Evolutionary conservation across 2,329 filamentous ascomycete species (phyloP), one percentile per base, ranked within the genome.

Genomic region (Microsporum canis): DNA sequence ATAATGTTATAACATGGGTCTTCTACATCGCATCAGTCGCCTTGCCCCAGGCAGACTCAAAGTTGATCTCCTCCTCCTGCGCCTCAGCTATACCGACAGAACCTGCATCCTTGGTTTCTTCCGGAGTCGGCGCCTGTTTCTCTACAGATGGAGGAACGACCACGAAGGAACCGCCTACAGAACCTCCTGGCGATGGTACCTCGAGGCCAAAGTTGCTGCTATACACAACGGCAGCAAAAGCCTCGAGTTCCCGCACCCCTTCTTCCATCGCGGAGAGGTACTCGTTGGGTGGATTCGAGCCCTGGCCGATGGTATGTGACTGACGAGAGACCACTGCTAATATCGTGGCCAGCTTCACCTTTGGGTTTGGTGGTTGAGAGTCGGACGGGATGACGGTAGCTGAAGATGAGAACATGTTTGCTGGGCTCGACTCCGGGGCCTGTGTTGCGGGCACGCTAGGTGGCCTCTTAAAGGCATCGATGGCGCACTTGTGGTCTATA

Each of bases 281-380:
- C 55, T 78, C 71, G 62, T 79, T 79, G 1, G 75, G 75, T 12
- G 75, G 70, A 41, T 72, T 72, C 3, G 71, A 68, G 67, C 89
- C 89, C 68, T 87, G 86, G 59, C 91, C 92, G 66, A 99, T 95
- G 60, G 80, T 82, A 73, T 96, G 91, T 3, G 92, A 92, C 77
- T 99, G 91, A 66, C 90, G 84, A 43, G 91, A 94, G 68, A 97
- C 83, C 4, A 95, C 87, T 2, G 92, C 95, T 39, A 99, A 79
- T 59, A 95, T 87, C 73, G 89, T 95, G 55, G 94, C 94, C 45
- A 99, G 82, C 75, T 91, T 92, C 43, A 87, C 80, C 67, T 81
- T 83, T 58, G 63, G 45, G 14, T 41, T 29, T 14, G 61, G 39
- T n/a, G 33, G 58, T 60, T 14, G 10, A 12, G 5, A 5, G 7